A percentile compares a stretch with the other conserved stretches of the same genome.
Evolutionary conservation across 495 filamentous ascomycete species (phyloP).

Genomic region (Tirmania nivea): DNA sequence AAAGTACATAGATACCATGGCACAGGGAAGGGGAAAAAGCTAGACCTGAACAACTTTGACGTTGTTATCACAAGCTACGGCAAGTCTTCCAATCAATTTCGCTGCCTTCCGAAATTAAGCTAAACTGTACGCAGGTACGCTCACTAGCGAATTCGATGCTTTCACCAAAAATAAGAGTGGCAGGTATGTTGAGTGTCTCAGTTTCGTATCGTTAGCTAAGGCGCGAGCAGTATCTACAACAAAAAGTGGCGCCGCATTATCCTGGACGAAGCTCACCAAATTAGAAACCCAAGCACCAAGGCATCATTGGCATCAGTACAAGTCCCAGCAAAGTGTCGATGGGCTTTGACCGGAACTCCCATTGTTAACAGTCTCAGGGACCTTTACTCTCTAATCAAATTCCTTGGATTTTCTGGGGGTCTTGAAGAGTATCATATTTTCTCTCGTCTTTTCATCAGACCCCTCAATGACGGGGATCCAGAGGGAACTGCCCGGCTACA

Average conservation of each 20-base stretch:
- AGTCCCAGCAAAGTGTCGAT: conserved; percentile 49
- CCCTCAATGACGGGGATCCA: conserved; percentile 36
- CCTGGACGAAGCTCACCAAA: conserved; percentile 71
- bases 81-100: conserved; percentile 1
- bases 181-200: neutral
- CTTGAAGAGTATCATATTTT: conserved; percentile 56
- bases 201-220: too few relatives aligned
- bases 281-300: conserved; percentile 58
- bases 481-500: conserved; percentile 46
- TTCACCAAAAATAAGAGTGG: neutral
- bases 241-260: conserved; percentile 63
- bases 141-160: neutral
- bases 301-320: conserved; percentile 42
- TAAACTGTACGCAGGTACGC: neutral
- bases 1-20: conserved; percentile 62
- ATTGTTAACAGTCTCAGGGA: conserved; percentile 48
- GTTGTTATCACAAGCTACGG: conserved; percentile 78
- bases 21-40: conserved; percentile 30
- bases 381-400: conserved; percentile 59
- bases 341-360: conserved; percentile 65
- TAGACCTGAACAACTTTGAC: conserved; percentile 37
- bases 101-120: too few relatives aligned
- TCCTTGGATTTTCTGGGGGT: conserved; percentile 57
- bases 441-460: conserved; percentile 49
- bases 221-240: conserved; percentile 31